A percentile compares a stretch with the other conserved stretches of the same genome.
Conservation (phyloP, 1,284 basidiomycete species). For the Xanthoconium separans region DNA sequence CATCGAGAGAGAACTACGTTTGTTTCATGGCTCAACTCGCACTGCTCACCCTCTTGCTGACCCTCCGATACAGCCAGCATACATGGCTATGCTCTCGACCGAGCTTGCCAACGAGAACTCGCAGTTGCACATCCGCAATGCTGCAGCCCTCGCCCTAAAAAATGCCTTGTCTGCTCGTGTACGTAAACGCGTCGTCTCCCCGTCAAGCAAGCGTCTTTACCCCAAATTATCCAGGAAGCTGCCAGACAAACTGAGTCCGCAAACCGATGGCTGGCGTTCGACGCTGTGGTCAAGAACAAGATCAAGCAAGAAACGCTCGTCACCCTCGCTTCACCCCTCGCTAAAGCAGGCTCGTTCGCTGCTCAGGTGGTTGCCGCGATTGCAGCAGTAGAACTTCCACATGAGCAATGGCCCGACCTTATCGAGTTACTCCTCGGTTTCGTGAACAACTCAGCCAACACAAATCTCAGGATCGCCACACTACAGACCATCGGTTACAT, state of each 20-base stretch:
- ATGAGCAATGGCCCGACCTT: constrained; percentile 86
- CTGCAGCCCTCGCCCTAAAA: constrained; percentile 96
- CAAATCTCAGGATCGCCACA: constrained; percentile 83
- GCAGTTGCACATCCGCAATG: constrained; percentile 82
- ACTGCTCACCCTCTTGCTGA: constrained; percentile 20
- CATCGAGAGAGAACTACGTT: constrained; percentile 85
- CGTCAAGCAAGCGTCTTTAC: constrained; percentile 8
- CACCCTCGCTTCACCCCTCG: constrained; percentile 74
- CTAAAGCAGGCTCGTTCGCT: constrained; percentile 82
- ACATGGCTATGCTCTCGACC: constrained; percentile 83
- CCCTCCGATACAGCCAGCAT: constrained; percentile 64
- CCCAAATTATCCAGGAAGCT: constrained; percentile 55
- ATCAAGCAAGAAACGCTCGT: constrained; percentile 89
- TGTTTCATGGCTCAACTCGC: constrained; percentile 37
- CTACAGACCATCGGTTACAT: constrained; percentile 96
- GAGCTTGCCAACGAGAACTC: constrained; percentile 78
- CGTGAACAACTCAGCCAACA: constrained; percentile 77
- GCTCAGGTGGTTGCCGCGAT: constrained; percentile 95
- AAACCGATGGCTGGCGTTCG: constrained; percentile 80
- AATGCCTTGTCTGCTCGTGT: constrained; percentile 91
- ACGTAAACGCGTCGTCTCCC: constrained; percentile 38
- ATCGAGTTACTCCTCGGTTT: constrained; percentile 88
- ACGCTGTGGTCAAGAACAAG: constrained; percentile 67
- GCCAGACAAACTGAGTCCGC: constrained; percentile 76
- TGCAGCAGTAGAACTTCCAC: constrained; percentile 90